Evolutionary conservation across 108 stramenopile genomes (phyloP).

Genomic region (Nitzschia putrida): DNA sequence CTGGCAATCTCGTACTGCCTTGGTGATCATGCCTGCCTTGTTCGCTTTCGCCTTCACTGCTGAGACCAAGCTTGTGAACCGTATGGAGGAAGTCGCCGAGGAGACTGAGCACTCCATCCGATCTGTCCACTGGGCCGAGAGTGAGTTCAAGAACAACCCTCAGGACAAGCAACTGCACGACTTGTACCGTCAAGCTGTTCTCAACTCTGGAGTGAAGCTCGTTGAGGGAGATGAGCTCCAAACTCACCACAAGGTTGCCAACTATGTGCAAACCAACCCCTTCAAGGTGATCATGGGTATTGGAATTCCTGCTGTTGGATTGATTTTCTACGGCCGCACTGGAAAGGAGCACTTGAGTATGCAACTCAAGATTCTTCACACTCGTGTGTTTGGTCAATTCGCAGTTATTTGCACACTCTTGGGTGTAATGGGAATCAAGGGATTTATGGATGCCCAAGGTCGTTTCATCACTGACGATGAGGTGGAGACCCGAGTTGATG

Average conservation of each 20-base stretch:
- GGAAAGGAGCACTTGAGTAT: conserved; percentile 72
- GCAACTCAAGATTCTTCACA: conserved; percentile 75
- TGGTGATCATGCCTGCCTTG: conserved; percentile 77
- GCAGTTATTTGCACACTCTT: conserved; percentile 72
- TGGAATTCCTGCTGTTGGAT: conserved; percentile 68
- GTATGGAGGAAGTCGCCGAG: conserved; percentile 73
- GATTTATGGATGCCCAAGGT: conserved; percentile 78
- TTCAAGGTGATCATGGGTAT: conserved; percentile 66
- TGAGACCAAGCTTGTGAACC: conserved; percentile 62
- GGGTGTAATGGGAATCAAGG: conserved; percentile 80
- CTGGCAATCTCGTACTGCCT: conserved; percentile 69
- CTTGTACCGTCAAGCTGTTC: conserved; percentile 54
- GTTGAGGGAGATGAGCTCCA: conserved; percentile 56
- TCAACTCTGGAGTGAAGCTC: conserved; percentile 66
- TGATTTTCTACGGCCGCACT: conserved; percentile 67
- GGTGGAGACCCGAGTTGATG: conserved; percentile 59
- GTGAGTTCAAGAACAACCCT: conserved; percentile 33
- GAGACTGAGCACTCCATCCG: conserved; percentile 55
- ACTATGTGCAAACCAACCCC: conserved; percentile 78
- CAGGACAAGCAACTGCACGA: conserved; percentile 36
- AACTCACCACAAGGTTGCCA: conserved; percentile 61
- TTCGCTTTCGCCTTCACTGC: conserved; percentile 67
- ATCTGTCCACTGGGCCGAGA: conserved; percentile 75
- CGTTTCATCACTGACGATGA: conserved; percentile 73
- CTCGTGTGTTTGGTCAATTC: conserved; percentile 86